Conservation (phyloP, 2,329 filamentous ascomycete genomes). For the Monosporascus cannonballus region DNA sequence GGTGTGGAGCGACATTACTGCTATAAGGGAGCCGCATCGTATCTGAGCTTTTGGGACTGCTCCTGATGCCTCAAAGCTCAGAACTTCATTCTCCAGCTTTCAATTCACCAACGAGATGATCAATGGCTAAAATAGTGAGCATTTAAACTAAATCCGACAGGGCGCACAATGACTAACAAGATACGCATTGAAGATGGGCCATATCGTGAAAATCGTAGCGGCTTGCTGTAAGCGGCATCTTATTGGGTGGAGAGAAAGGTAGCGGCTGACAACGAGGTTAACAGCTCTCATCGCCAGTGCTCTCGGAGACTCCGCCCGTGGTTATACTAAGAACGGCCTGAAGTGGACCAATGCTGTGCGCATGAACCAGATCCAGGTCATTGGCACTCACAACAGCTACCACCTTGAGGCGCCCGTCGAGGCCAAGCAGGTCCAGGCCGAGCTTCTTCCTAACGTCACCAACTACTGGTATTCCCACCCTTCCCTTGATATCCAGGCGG, state of each 20-base stretch:
- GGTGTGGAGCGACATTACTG: too few species aligned
- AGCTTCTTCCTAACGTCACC: slow-evolving; percentile 28
- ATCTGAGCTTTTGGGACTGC: too few species aligned
- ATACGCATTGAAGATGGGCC: neutral
- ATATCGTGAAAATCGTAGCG: neutral
- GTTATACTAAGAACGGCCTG: slow-evolving; percentile 23
- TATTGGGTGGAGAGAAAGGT: neutral
- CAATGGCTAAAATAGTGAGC: neutral
- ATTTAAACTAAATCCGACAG: neutral
- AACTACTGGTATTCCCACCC: slow-evolving; percentile 44
- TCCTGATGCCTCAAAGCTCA: too few species aligned
- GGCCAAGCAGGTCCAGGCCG: slow-evolving; percentile 34
- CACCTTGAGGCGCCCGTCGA: slow-evolving; percentile 37
- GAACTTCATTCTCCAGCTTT: too few species aligned
- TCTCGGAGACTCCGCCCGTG: neutral
- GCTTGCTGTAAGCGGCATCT: neutral
- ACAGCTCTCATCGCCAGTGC: neutral
- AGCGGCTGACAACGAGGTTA: neutral
- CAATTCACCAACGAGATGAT: too few species aligned
- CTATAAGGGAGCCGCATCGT: too few species aligned
- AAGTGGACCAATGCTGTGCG: slow-evolving; percentile 30
- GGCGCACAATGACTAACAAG: neutral
- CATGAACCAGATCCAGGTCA: slow-evolving; percentile 45
- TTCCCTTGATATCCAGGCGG: slow-evolving; percentile 35
- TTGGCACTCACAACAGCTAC: slow-evolving; percentile 47